Conservation (phyloP, 2,329 filamentous ascomycete species). For the Botryosphaeria dothidea region DNA sequence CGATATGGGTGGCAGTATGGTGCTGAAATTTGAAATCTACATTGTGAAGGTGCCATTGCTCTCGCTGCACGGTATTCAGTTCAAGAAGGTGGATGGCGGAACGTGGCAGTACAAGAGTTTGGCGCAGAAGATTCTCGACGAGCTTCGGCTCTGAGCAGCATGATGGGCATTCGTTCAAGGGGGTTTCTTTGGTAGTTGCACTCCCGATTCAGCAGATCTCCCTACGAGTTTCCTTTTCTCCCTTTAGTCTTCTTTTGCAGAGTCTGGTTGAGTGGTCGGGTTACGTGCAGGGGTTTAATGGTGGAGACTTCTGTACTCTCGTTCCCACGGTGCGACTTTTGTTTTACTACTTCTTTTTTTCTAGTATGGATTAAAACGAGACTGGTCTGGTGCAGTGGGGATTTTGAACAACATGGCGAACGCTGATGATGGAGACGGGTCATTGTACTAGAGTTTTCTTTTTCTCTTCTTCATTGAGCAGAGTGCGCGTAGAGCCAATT, state of each 20-base stretch:
- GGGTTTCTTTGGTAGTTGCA: not conserved
- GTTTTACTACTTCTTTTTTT: not conserved
- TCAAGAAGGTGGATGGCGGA: constrained; percentile 92
- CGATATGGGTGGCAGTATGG: constrained; percentile 81
- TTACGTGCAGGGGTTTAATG: constrained; percentile 6
- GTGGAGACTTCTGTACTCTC: constrained; percentile 8
- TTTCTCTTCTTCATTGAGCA: not conserved
- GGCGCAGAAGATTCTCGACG: constrained; percentile 91
- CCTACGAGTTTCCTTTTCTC: constrained; percentile 1
- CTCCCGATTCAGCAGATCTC: not conserved
- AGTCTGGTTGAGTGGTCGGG: not conserved
- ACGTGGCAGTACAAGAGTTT: constrained; percentile 99
- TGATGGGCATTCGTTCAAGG: not conserved
- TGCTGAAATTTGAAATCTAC: constrained; percentile 90
- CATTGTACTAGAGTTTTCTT: constrained; percentile 8
- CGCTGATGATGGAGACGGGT: constrained; percentile 8
- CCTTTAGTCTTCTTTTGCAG: not conserved
- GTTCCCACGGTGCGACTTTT: constrained; percentile 3
- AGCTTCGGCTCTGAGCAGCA: constrained; percentile 68
- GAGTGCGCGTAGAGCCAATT: constrained; percentile 11
- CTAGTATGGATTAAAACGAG: constrained; percentile 13
- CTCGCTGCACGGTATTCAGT: constrained; percentile 92
- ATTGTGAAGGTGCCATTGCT: constrained; percentile 97
- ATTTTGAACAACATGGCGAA: not conserved
- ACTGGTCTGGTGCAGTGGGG: constrained; percentile 3